Percentiles rank a stretch among this genome's conserved stretches.
These are phyloP conservation scores for Xylariaceae sp. DNA, from an alignment of 2,329 filamentous ascomycete genomes.

Conservation along the genomic window DNA sequence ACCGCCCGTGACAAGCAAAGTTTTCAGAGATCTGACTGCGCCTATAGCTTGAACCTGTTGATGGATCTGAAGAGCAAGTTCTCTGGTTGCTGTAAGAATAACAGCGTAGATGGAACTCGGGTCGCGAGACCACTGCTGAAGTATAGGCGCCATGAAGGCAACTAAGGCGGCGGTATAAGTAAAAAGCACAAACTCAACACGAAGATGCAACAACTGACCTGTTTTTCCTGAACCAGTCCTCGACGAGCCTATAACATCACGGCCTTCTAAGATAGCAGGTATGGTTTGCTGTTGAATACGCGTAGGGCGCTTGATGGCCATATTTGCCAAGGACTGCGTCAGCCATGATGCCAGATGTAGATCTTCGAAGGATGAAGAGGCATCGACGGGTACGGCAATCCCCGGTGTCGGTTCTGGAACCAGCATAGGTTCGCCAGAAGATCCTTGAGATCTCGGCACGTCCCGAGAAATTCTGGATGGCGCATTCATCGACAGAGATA, in stretches of 20 bases:
- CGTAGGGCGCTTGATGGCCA: constrained; percentile 84
- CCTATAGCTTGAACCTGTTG: constrained; percentile 96
- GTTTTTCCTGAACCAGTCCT: constrained; percentile 97
- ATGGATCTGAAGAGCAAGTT: constrained; percentile 92
- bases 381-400: constrained; percentile 50
- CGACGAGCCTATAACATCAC: constrained; percentile 79
- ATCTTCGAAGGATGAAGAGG: constrained; percentile 65
- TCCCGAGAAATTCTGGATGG: constrained; percentile 53
- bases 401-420: constrained; percentile 46
- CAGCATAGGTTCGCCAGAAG: constrained; percentile 15
- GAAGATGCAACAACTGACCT: constrained; percentile 5
- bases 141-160: constrained; percentile 89
- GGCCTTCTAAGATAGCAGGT: constrained; percentile 83
- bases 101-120: constrained; percentile 88
- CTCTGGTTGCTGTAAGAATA: constrained; percentile 84
- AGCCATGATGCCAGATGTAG: constrained; percentile 83
- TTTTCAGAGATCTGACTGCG: constrained; percentile 81
- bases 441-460: constrained; percentile 1
- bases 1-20: constrained; percentile 86
- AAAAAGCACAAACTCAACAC: background rate
- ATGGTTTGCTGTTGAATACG: constrained; percentile 92
- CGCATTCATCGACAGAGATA: constrained; percentile 44
- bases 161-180: constrained; percentile 40
- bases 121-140: constrained; percentile 91
- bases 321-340: constrained; percentile 69